Base-by-base conservation (phyloP, 2,329 filamentous ascomycete species). In the Acrodontium crateriforme region DNA sequence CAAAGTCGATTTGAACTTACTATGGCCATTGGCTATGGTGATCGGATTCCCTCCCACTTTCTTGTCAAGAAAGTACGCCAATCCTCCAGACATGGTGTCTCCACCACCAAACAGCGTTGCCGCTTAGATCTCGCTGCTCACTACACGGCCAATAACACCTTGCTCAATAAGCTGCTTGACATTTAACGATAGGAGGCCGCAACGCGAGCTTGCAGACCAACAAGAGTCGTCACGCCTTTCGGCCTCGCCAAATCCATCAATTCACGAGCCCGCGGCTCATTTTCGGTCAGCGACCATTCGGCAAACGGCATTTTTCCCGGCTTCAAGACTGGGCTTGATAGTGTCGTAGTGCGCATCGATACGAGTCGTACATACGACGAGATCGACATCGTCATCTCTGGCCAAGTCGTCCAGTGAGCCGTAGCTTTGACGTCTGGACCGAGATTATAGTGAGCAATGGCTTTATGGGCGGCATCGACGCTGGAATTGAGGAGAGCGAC, bases 401-500 rank as follows among this genome's bases (percentile, higher is more conserved):
- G 62, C 62, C n/a, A 67, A 44, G 5, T 56, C 55, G 15, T 54
- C 36, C 0, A 59, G 47, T 23, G 51, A 47, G 11, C 53, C 60
- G 38, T 68, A 61, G 60, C 55, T 33, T 59, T 62, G 29, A 52
- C 58, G 1, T 40, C 41, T 1, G 44, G 10, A 0, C 52, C 46
- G 6, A 68, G 46, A 2, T 45, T 40, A 38, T 60, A 60, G 3
- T 35, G 27, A 19, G 51, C 37, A 24, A 65, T 59, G 4, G 65
- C 58, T 10, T 43, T 50, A 24, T 51, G 37, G 0, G 62, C 60
- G 2, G 57, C 56, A 5, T 55, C 50, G 19, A 56, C 45, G 8
- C 50, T 58, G 11, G 58, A 60, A 45, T 69, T 69, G 38, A 59
- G 57, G 1, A 69, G 49, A 6, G 63, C 64, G n/a, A 57, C 54